phyloP scores from a whole-genome alignment of 805 yeast genomes.

The Cyberlindnera maclurae region DNA sequence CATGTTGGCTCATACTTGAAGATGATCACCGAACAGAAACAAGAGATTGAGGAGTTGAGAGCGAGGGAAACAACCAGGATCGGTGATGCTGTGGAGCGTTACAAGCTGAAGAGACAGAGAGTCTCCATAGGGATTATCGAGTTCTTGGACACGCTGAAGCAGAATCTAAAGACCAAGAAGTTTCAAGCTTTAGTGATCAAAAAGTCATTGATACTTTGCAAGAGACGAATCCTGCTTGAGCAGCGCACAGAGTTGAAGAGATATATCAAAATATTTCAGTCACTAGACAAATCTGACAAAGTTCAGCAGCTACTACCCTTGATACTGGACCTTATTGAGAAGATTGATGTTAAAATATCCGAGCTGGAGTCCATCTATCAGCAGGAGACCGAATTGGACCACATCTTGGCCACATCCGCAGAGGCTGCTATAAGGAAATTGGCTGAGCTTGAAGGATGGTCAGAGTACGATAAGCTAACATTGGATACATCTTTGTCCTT shows the following conservation, averaged over 20 bases:
- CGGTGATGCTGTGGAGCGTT: conserved; percentile 30
- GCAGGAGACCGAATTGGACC: conserved; percentile 44
- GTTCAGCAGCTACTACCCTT: conserved; percentile 19
- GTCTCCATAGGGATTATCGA: conserved; percentile 35
- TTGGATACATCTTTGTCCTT: conserved; percentile 35
- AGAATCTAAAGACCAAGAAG: conserved; percentile 34
- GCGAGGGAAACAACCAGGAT: conserved; percentile 41
- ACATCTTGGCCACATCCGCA: conserved; percentile 39
- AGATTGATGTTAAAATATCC: conserved; percentile 37
- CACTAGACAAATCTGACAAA: conserved; percentile 20
- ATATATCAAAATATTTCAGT: conserved; percentile 17
- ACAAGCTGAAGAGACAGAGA: conserved; percentile 29
- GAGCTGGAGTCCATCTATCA: conserved; percentile 46
- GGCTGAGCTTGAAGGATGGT: conserved; percentile 52
- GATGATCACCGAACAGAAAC: conserved; percentile 76
- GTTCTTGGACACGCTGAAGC: conserved; percentile 34
- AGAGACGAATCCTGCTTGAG: conserved; percentile 34
- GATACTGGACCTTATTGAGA: conserved; percentile 29
- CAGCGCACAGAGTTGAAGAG: conserved; percentile 33
- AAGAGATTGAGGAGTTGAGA: conserved; percentile 63
- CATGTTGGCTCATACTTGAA: conserved; percentile 81
- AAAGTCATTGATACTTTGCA: conserved; percentile 30
- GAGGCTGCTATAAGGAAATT: conserved; percentile 39
- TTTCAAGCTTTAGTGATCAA: conserved; percentile 38
- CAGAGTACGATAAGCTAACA: conserved; percentile 32